Evolutionary conservation across 1,284 basidiomycete genomes (phyloP), one percentile per base, ranked within the genome.

Genomic region (Malassezia sympodialis): DNA sequence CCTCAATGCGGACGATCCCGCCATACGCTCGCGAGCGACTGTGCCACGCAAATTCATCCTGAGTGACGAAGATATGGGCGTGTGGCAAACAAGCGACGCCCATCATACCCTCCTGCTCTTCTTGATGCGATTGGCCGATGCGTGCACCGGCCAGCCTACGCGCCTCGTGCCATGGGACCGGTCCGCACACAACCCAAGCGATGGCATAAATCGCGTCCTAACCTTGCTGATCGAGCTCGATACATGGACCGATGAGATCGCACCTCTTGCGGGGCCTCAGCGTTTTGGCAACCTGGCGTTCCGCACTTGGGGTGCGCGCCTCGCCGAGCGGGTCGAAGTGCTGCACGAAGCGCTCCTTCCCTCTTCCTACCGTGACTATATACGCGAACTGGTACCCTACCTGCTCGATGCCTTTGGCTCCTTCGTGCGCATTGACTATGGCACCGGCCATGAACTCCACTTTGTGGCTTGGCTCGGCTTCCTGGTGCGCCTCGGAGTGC

Each of bases 221-320:
- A 56, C 59, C 0, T 75, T 91, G 51, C 78, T 98, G 4, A 81
- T 86, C 55, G 77, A 78, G n/a, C 77, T 96, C 48, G 82, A 84
- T 62, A 57, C 62, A 0, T 91, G 88, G 88, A 84, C 91, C 11
- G 81, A 86, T 44, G 83, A 86, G 30, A 87, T 90, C 11, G 88
- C 88, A 3, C 83, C 86, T 0, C 79, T 82, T 4, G 76, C 81
- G n/a, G 83, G 83, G 6, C 84, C 87, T 1, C 94, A 96, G 69
- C 81, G 94, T 1, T 99, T 93, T 67, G 94, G 93, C 2, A 96
- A 98, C 75, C 81, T 90, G 7, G 85, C 89, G 0, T 98, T 98
- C 72, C 80, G 91, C 49, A 81, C 81, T 7, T 98, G 91, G 86
- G 87, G 88, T 0, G 79, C 80, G 53, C 80, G 84, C 28, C 79